Evolutionary conservation across 352 stramenopile species (phyloP).

Genomic region (Globisporangium spinosum): DNA sequence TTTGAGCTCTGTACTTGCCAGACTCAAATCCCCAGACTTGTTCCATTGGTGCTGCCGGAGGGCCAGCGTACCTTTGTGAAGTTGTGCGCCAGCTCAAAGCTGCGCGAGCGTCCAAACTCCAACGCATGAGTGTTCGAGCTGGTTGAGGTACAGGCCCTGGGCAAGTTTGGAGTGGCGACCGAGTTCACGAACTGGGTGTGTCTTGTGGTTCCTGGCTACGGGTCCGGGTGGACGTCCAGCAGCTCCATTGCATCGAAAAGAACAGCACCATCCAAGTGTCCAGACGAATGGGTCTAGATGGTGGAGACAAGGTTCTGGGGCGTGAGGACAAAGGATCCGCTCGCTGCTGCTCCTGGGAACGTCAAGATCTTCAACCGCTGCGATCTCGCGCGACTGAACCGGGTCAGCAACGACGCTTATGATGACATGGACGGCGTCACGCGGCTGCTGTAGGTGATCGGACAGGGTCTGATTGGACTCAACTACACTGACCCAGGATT

Average conservation of each 20-base stretch:
- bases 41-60: neutral
- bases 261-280: neutral
- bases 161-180: neutral
- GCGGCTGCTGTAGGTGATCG: neutral
- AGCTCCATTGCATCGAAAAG: neutral
- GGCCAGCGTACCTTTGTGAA: neutral
- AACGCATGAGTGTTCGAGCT: neutral
- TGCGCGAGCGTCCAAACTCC: neutral
- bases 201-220: neutral
- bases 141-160: neutral
- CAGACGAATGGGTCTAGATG: neutral
- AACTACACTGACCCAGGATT: neutral
- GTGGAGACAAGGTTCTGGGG: neutral
- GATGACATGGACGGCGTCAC: neutral
- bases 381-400: neutral
- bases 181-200: constrained; percentile 2
- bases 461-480: neutral
- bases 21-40: too few relatives aligned
- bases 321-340: neutral
- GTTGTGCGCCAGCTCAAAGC: neutral
- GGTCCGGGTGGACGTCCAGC: neutral
- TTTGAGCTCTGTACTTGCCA: too few relatives aligned
- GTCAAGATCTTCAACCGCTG: neutral
- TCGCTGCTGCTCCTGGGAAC: neutral
- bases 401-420: neutral